phyloP scores from a whole-genome alignment of 2,329 filamentous ascomycete species.

The Stachybotrys elegans region DNA sequence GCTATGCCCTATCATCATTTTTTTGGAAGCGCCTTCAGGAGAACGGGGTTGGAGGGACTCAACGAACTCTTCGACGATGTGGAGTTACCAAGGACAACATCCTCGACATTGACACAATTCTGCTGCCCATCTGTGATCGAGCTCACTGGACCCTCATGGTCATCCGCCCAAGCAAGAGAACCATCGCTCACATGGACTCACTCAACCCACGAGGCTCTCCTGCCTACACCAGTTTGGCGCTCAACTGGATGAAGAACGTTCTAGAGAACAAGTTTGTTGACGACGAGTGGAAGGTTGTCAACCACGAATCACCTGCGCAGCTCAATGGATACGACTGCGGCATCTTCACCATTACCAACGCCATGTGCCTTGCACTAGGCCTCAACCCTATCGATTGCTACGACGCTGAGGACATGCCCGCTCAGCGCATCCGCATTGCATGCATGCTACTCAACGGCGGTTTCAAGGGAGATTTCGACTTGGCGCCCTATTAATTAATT shows the following conservation, averaged over 20 bases:
- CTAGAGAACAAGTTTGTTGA: conserved; percentile 48
- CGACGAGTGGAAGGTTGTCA: conserved; percentile 54
- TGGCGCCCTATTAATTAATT: conserved; percentile 29
- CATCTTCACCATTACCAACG: conserved; percentile 72
- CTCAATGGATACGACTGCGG: conserved; percentile 70
- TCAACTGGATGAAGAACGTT: conserved; percentile 53
- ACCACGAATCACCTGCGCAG: conserved; percentile 50
- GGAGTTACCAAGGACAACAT: conserved; percentile 57
- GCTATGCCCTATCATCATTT: conserved; percentile 59
- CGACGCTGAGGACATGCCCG: conserved; percentile 46
- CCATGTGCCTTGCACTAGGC: conserved; percentile 54
- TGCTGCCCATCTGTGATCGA: conserved; percentile 62
- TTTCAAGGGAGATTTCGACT: conserved; percentile 55
- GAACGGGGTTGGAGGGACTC: conserved; percentile 40
- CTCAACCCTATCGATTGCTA: conserved; percentile 48
- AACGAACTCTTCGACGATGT: conserved; percentile 51
- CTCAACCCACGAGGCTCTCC: conserved; percentile 39
- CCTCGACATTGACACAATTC: conserved; percentile 59
- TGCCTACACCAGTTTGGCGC: conserved; percentile 34
- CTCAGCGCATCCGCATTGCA: conserved; percentile 58
- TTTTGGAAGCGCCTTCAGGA: conserved; percentile 55
- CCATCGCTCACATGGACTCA: conserved; percentile 67
- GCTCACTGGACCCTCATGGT: conserved; percentile 70
- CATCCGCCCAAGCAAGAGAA: conserved; percentile 55
- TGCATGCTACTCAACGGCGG: conserved; percentile 63